phyloP scores from a whole-genome alignment of 2,329 filamentous ascomycete genomes.

The Furcasterigmium sp. region DNA sequence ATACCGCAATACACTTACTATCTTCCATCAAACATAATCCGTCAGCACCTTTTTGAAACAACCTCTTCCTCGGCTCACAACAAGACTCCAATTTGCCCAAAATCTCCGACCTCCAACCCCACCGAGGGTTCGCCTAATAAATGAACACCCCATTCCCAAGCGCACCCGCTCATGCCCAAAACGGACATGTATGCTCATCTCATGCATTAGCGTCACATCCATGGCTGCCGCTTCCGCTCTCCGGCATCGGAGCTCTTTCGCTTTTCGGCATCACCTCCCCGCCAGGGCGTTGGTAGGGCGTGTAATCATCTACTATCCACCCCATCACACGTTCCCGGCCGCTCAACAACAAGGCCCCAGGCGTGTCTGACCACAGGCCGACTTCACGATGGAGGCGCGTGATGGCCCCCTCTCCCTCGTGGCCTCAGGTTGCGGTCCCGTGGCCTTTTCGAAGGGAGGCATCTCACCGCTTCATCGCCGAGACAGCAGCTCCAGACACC shows the following conservation, averaged over 20 bases:
- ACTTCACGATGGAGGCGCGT: constrained; percentile 1
- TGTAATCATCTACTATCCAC: background rate
- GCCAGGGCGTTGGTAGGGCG: background rate
- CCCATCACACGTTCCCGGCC: background rate
- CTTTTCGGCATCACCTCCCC: background rate
- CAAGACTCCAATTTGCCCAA: too few relatives aligned
- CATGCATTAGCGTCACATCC: background rate
- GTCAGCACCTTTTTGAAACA: too few relatives aligned
- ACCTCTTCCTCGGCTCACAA: too few relatives aligned
- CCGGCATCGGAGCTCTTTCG: background rate
- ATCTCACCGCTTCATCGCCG: background rate
- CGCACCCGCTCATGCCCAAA: background rate
- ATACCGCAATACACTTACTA: too few relatives aligned
- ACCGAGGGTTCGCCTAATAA: too few relatives aligned
- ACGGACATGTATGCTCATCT: background rate
- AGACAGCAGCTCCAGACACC: background rate
- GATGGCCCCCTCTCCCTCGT: background rate
- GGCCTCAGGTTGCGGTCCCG: background rate
- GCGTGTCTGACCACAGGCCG: background rate
- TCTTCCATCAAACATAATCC: too few relatives aligned
- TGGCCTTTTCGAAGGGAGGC: background rate
- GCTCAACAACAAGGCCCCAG: background rate
- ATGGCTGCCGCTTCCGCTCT: background rate
- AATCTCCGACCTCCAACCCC: too few relatives aligned
- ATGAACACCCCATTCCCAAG: background rate